Evolutionary conservation across 352 stramenopile species (phyloP).

Genomic region (Poterioochromonas sp.): DNA sequence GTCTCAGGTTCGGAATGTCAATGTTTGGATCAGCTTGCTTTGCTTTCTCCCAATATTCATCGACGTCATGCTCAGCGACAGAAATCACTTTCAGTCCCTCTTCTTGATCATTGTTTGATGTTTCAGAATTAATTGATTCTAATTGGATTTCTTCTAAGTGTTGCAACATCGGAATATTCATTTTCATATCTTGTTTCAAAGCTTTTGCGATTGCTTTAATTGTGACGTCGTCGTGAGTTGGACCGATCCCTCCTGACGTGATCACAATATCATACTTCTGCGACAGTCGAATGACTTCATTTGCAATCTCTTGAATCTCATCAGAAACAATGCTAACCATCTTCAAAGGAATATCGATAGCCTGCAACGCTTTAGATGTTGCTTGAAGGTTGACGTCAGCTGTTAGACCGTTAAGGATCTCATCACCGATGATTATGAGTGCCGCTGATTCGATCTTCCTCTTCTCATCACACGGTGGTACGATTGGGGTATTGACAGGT

Average conservation of each 20-base stretch:
- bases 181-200: conserved; percentile 51
- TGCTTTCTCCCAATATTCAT: too few relatives aligned
- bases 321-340: conserved; percentile 60
- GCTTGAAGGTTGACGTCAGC: conserved; percentile 55
- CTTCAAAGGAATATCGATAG: conserved; percentile 51
- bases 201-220: conserved; percentile 60
- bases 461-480: too few relatives aligned
- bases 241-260: conserved; percentile 61
- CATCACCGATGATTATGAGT: conserved; percentile 64
- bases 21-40: too few relatives aligned
- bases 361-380: conserved; percentile 49
- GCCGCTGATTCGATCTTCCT: conserved; percentile 50
- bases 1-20: too few relatives aligned
- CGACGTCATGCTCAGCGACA: background rate
- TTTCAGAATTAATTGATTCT: conserved; percentile 37
- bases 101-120: background rate
- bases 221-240: conserved; percentile 71
- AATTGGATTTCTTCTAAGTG: conserved; percentile 46
- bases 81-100: too few relatives aligned
- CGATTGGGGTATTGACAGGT: background rate
- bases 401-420: conserved; percentile 66
- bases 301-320: conserved; percentile 53
- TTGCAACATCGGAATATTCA: conserved; percentile 54
- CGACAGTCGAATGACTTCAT: conserved; percentile 47
- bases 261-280: conserved; percentile 53